Evolutionary conservation across 2,329 filamentous ascomycete genomes (phyloP).

Genomic region (Colletotrichum sp.): DNA sequence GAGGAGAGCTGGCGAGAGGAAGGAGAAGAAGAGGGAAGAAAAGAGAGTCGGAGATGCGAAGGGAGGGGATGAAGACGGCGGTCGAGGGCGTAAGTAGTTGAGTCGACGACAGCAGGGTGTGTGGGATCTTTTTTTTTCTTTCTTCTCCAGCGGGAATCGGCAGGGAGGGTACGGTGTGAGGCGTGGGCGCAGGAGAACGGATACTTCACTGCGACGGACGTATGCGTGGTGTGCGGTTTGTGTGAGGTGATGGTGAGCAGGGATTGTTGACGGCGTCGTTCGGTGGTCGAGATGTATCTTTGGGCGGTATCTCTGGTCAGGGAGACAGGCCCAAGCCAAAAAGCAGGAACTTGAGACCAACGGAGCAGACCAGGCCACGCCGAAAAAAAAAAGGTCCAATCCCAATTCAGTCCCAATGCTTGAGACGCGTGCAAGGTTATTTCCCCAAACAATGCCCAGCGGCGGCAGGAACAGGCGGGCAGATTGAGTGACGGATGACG

Average conservation of each 20-base stretch:
- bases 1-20: not conserved
- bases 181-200: not conserved
- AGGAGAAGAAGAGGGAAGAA: not conserved
- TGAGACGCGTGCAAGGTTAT: not conserved
- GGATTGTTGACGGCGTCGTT: conserved; percentile 8
- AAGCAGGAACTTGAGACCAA: not conserved
- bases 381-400: not conserved
- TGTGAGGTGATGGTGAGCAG: conserved; percentile 18
- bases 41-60: conserved; percentile 16
- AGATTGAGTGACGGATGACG: not conserved
- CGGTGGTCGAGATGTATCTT: conserved; percentile 1
- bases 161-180: conserved; percentile 11
- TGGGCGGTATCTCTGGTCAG: not conserved
- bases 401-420: not conserved
- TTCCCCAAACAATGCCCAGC: conserved; percentile 10
- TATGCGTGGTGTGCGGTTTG: conserved; percentile 1
- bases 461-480: conserved; percentile 10
- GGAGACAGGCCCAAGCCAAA: not conserved
- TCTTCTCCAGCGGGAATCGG: conserved; percentile 18
- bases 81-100: conserved; percentile 22
- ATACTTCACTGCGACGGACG: not conserved
- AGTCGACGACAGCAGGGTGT: not conserved
- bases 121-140: not conserved
- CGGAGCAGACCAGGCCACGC: not conserved
- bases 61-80: conserved; percentile 14